Conservation (phyloP, 208 protist genomes). For the Leishmania gerbilli region DNA sequence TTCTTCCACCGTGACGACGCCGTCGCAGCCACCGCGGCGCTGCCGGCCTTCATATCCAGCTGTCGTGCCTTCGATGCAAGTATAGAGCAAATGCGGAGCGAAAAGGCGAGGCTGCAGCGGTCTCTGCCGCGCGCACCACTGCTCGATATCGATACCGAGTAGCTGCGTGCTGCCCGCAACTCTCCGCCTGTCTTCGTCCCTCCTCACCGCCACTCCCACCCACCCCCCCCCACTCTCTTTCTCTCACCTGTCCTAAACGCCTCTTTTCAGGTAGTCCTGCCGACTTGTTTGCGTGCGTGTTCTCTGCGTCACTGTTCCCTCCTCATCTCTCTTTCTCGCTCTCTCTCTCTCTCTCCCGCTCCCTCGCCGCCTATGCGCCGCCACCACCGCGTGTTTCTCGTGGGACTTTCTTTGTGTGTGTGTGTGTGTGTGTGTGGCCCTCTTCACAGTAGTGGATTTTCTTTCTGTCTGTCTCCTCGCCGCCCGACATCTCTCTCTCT, state of each 20-base stretch:
- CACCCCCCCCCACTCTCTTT: background rate
- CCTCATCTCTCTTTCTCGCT: too few relatives aligned
- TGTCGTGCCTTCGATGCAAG: conserved; percentile 53
- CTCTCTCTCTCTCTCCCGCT: too few relatives aligned
- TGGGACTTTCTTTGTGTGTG: background rate
- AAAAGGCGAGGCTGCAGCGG: conserved; percentile 39
- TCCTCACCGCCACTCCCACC: background rate
- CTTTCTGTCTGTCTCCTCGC: background rate
- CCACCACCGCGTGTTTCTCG: background rate
- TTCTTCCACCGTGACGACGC: conserved; percentile 89
- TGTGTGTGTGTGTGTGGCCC: background rate
- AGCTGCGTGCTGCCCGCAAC: background rate
- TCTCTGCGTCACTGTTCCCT: background rate
- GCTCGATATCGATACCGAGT: conserved; percentile 17
- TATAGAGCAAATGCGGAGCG: conserved; percentile 46
- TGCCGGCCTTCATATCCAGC: conserved; percentile 49
- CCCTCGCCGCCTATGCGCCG: background rate
- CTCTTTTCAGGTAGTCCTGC: background rate
- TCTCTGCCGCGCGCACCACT: conserved; percentile 36
- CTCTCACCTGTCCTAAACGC: background rate
- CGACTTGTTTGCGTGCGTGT: background rate
- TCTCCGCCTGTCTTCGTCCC: background rate
- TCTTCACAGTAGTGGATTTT: background rate
- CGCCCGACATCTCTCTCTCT: background rate
- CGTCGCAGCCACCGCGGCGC: conserved; percentile 39